phyloP scores from a whole-genome alignment of 176 grass and related monocot species.

The Musa itinerans region DNA sequence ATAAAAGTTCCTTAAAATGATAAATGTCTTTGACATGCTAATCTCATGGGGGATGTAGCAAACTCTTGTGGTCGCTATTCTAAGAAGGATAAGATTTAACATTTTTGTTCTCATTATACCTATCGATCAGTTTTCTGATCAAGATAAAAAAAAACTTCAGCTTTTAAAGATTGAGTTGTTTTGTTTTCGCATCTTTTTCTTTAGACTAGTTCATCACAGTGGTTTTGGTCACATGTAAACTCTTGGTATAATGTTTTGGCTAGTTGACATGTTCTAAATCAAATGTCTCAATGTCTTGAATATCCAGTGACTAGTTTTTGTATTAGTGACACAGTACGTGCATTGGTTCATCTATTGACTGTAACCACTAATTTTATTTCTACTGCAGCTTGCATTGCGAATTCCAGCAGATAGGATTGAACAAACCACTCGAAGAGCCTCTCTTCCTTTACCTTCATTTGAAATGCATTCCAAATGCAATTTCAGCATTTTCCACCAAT shows the following conservation, averaged over 20 bases:
- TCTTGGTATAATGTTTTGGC: no score
- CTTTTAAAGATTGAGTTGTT: no score
- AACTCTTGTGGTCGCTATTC: not conserved
- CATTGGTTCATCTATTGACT: not conserved
- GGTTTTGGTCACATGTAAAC: no score
- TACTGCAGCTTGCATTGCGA: constrained; percentile 15
- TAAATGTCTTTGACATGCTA: not conserved
- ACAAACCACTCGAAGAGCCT: constrained; percentile 33
- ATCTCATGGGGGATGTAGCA: not conserved
- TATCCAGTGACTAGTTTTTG: no score
- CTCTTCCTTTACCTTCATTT: constrained; percentile 30
- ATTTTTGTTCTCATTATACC: no score
- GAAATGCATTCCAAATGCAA: constrained; percentile 22
- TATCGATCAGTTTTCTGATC: no score
- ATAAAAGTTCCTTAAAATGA: not conserved
- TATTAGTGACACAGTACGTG: not conserved
- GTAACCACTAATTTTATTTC: not conserved
- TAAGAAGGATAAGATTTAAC: no score
- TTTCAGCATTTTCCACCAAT: constrained; percentile 24
- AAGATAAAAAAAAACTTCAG: no score
- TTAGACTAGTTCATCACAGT: no score
- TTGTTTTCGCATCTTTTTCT: no score
- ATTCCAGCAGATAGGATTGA: constrained; percentile 15
- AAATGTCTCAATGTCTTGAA: no score
- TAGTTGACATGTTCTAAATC: no score